Evolutionary conservation across 78 protist species (phyloP), one percentile per base, ranked within the genome.

Genomic region (slime mould (Dictyostelium discoideum)): DNA sequence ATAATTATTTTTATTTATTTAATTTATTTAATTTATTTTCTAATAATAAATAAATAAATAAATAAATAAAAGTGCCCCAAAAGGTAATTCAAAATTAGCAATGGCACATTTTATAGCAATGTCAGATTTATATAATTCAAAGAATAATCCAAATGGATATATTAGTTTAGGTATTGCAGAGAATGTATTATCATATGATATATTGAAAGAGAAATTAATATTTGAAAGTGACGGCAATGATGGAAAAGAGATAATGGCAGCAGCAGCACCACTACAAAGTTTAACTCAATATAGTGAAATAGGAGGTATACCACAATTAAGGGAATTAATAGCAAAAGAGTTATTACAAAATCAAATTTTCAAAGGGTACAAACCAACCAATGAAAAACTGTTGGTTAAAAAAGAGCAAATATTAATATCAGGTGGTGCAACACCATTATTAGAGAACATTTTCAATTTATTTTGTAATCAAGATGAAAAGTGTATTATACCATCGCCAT

Each of bases 401-500:
- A 8, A 81, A 2, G 24, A 90, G 7, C 74, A 90, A 11, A 26
- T 90, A 9, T 11, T 63, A 11, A 40, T 90, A 39, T 60, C 83
- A 46, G 46, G 84, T 69, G 95, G 95, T 37, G 44, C n/a, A 0
- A 90, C 95, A 20, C 39, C 84, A 24, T 40, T 90, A 9, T 46
- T 90, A 6, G 95, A 90, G 29, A 85, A 78, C 32, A 10, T 82
- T 20, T 90, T 90, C 24, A 42, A 50, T 72, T 7, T 46, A 6
- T 39, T 90, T 32, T 90, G 87, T 50, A 78, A 90, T 18, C 11
- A n/a, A 13, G 84, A 26, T 65, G 95, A 90, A 4, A 44, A 16
- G 2, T 50, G 74, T 48, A 82, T 90, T 3, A 90, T 90, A 20
- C 95, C 95, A 48, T 90, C 95, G 22, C 95, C 95, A 50, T 81